These are phyloP conservation scores for Paspalum vaginatum DNA, from an alignment of 176 grass and related monocot species.

Conservation along the genomic window DNA sequence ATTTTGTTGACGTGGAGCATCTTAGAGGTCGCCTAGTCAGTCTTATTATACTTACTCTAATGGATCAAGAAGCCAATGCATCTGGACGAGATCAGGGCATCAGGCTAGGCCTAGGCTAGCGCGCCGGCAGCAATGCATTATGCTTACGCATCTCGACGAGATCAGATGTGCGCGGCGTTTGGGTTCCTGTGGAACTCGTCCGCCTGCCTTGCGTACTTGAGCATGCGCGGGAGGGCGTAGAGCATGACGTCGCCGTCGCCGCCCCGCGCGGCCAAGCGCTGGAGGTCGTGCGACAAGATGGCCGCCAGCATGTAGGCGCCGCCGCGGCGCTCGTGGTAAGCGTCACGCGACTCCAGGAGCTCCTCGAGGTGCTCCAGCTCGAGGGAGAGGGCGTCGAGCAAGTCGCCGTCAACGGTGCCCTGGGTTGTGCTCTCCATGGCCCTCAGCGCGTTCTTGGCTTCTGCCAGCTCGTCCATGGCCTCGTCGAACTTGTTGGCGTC, in stretches of 20 bases:
- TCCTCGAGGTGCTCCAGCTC: too few species aligned
- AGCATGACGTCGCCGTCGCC: not conserved
- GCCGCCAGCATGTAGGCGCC: not conserved
- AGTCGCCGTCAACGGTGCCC: too few species aligned
- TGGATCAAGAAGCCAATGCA: too few species aligned
- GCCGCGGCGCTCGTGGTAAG: not conserved
- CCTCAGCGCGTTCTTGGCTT: not conserved
- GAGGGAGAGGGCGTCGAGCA: not conserved
- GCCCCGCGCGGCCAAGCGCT: not conserved
- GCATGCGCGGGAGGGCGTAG: not conserved
- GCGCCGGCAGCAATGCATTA: too few species aligned
- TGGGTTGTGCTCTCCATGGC: not conserved
- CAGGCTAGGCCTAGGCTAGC: too few species aligned
- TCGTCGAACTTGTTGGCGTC: not conserved
- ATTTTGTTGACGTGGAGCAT: too few species aligned
- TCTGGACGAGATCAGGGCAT: too few species aligned
- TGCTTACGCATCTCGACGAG: too few species aligned
- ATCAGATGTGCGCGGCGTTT: not conserved
- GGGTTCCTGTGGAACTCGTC: not conserved
- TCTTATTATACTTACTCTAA: too few species aligned
- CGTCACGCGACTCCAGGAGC: too few species aligned
- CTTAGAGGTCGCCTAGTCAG: too few species aligned
- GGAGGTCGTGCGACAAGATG: not conserved
- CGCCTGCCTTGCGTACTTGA: not conserved
- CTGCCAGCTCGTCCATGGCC: not conserved